Conservation (phyloP, 306 rosid genomes). For the Psophocarpus tetragonolobus region DNA sequence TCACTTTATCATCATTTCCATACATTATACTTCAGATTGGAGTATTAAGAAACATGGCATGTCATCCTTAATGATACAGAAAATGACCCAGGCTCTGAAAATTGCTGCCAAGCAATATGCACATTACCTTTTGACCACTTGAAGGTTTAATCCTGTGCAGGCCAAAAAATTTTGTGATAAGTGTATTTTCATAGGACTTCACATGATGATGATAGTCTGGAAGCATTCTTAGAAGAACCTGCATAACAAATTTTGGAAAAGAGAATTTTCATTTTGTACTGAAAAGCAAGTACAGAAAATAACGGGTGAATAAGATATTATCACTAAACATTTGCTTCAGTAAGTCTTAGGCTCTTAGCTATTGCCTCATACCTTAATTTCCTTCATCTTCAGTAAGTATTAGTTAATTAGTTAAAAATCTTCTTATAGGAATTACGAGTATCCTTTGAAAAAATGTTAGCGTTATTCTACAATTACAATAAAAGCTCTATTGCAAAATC, state of each 20-base stretch:
- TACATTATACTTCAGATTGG: conserved; percentile 12
- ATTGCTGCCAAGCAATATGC: conserved; percentile 20
- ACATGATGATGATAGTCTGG: conserved; percentile 91
- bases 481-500: not conserved
- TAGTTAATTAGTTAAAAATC: not conserved
- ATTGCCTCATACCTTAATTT: not conserved
- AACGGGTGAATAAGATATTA: not conserved
- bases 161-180: conserved; percentile 87
- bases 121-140: conserved; percentile 82
- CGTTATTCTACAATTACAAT: not conserved
- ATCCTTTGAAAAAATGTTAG: conserved; percentile 2
- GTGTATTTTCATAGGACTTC: conserved; percentile 76
- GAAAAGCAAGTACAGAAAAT: conserved; percentile 7
- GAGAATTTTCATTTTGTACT: conserved; percentile 10
- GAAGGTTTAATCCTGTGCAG: conserved; percentile 91
- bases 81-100: not conserved
- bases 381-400: not conserved
- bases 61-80: conserved; percentile 6
- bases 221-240: conserved; percentile 93
- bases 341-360: not conserved
- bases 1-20: not conserved
- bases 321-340: not conserved
- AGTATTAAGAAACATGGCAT: not conserved
- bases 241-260: conserved; percentile 43
- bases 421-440: not conserved